Evolutionary conservation across 208 protist genomes (phyloP).

Genomic region (Trichomonas tenax): DNA sequence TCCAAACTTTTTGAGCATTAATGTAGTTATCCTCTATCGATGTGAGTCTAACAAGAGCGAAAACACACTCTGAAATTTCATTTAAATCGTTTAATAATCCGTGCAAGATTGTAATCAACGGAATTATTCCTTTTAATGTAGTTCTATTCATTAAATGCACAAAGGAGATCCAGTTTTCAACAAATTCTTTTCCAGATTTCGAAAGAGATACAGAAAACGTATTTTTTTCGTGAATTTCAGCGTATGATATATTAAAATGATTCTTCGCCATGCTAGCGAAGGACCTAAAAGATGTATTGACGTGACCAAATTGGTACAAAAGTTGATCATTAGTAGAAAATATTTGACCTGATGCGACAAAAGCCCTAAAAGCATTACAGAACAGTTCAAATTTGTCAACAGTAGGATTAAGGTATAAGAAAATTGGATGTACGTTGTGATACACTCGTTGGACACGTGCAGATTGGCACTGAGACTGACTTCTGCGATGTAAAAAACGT

Average conservation of each 20-base stretch:
- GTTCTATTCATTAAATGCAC: not conserved
- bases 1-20: not conserved
- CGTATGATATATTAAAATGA: not conserved
- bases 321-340: not conserved
- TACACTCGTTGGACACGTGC: not conserved
- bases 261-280: not conserved
- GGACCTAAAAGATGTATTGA: not conserved
- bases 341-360: not conserved
- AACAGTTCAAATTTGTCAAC: not conserved
- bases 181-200: not conserved
- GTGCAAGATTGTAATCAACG: not conserved
- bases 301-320: not conserved
- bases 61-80: not conserved
- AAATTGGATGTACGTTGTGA: not conserved
- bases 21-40: not conserved
- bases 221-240: not conserved
- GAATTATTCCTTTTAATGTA: not conserved
- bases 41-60: not conserved
- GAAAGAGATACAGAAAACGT: not conserved
- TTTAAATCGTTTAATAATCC: not conserved
- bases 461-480: not conserved
- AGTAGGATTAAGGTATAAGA: not conserved
- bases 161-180: not conserved
- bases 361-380: not conserved
- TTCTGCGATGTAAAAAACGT: not conserved